These are phyloP conservation scores for Xylaria bambusicola DNA, from an alignment of 495 filamentous ascomycete species.

Conservation along the genomic window DNA sequence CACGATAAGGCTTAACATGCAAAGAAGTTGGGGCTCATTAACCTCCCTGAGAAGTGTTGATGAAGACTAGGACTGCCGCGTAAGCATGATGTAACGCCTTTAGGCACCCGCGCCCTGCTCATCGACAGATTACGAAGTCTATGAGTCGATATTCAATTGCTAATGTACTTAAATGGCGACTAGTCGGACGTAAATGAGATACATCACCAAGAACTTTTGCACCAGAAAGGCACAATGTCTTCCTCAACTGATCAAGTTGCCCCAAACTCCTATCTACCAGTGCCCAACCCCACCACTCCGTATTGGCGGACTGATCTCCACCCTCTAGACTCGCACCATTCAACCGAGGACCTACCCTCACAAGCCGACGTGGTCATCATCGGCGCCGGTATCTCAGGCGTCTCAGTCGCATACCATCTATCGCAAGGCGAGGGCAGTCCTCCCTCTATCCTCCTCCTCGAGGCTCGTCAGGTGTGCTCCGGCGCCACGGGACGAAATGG, in stretches of 20 bases:
- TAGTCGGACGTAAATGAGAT: not conserved
- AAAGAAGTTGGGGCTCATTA: too few relatives aligned
- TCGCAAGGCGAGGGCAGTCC: not conserved
- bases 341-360: constrained; percentile 27
- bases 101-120: too few relatives aligned
- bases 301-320: constrained; percentile 34
- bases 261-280: constrained; percentile 15
- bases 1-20: too few relatives aligned
- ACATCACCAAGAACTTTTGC: not conserved
- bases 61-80: too few relatives aligned
- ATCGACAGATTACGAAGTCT: too few relatives aligned
- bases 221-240: not conserved
- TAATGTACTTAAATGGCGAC: too few relatives aligned
- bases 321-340: constrained; percentile 30
- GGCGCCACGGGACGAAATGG: constrained; percentile 49
- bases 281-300: constrained; percentile 22
- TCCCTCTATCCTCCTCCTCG: constrained; percentile 36
- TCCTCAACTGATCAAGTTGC: not conserved
- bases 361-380: constrained; percentile 33
- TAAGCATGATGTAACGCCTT: too few relatives aligned
- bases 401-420: constrained; percentile 28
- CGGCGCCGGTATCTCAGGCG: constrained; percentile 29
- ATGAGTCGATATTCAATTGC: too few relatives aligned
- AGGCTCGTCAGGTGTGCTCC: constrained; percentile 42
- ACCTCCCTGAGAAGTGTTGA: too few relatives aligned